phyloP scores from a whole-genome alignment of 352 stramenopile species.

The Phytopythium vexans region DNA sequence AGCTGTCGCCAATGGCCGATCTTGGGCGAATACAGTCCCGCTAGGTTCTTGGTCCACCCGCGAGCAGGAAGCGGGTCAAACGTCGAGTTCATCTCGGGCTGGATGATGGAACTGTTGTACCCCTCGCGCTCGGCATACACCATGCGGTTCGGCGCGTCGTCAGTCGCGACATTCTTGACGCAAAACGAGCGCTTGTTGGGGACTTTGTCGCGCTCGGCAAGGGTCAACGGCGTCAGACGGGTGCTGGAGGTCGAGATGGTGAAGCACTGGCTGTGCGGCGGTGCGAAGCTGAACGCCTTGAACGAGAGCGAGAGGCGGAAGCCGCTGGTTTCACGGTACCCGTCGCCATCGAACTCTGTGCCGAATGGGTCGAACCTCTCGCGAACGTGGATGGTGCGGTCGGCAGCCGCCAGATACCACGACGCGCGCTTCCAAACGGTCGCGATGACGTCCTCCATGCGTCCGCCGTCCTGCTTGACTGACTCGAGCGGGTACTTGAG shows the following conservation, averaged over 20 bases:
- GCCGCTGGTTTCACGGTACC: slow-evolving; percentile 6
- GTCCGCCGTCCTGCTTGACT: slow-evolving; percentile 22
- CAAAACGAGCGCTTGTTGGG: slow-evolving; percentile 22
- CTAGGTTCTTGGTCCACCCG: slow-evolving; percentile 20
- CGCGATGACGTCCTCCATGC: slow-evolving; percentile 20
- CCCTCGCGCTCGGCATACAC: slow-evolving; percentile 30
- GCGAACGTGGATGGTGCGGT: slow-evolving; percentile 27
- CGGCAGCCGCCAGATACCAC: slow-evolving; percentile 26
- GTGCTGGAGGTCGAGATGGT: slow-evolving; percentile 7
- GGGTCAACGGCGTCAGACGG: slow-evolving; percentile 7
- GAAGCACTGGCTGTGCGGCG: slow-evolving; percentile 31
- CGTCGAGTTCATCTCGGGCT: slow-evolving; percentile 19
- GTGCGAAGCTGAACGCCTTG: slow-evolving; percentile 28
- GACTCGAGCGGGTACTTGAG: slow-evolving; percentile 48
- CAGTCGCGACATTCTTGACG: slow-evolving; percentile 20
- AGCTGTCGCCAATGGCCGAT: slow-evolving; percentile 23
- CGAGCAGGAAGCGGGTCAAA: slow-evolving; percentile 28
- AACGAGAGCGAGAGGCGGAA: slow-evolving; percentile 28
- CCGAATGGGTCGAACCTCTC: slow-evolving; percentile 32
- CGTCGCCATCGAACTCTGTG: slow-evolving; percentile 18
- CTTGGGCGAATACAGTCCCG: slow-evolving; percentile 18
- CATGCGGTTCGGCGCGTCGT: slow-evolving; percentile 27
- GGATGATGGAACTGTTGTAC: slow-evolving; percentile 15
- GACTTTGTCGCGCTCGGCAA: slow-evolving; percentile 6
- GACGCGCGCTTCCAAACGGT: slow-evolving; percentile 14